Conservation (phyloP, 306 rosid genomes). For the Citrullus amarus region DNA sequence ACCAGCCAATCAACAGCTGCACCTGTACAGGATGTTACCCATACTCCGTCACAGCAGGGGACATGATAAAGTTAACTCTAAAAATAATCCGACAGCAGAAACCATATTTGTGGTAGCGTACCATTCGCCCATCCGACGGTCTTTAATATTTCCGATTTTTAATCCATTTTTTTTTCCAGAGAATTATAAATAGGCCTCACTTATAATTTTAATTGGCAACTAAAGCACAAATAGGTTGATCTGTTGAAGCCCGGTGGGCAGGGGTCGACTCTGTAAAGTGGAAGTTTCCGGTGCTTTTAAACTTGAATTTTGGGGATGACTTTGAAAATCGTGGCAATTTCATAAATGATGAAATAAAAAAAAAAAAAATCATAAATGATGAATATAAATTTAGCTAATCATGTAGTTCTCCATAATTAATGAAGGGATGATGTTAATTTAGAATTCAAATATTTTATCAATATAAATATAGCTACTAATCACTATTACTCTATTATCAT, state of each 20-base stretch:
- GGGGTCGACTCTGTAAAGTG: neutral
- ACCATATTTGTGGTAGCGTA: neutral
- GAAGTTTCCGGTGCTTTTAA: neutral
- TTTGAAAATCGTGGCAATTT: neutral
- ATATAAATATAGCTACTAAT: too few relatives aligned
- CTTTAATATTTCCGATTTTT: neutral
- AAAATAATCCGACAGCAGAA: conserved; percentile 7
- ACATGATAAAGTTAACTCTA: neutral
- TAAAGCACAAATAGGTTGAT: neutral
- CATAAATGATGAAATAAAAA: neutral
- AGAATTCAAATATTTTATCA: too few relatives aligned
- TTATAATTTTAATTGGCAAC: neutral
- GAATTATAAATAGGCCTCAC: neutral
- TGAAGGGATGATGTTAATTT: too few relatives aligned
- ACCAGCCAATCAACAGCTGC: conserved; percentile 22
- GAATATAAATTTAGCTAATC: neutral
- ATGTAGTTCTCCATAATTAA: too few relatives aligned
- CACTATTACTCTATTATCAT: too few relatives aligned
- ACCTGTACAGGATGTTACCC: conserved; percentile 10
- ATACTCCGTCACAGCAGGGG: neutral
- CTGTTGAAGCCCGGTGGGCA: neutral
- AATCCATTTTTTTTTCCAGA: neutral
- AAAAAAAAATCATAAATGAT: neutral
- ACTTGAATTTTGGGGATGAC: neutral
- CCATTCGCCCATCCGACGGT: neutral